These are phyloP conservation scores for Boletellus sp. DNA, from an alignment of 768 basidiomycete species.

Conservation along the genomic window DNA sequence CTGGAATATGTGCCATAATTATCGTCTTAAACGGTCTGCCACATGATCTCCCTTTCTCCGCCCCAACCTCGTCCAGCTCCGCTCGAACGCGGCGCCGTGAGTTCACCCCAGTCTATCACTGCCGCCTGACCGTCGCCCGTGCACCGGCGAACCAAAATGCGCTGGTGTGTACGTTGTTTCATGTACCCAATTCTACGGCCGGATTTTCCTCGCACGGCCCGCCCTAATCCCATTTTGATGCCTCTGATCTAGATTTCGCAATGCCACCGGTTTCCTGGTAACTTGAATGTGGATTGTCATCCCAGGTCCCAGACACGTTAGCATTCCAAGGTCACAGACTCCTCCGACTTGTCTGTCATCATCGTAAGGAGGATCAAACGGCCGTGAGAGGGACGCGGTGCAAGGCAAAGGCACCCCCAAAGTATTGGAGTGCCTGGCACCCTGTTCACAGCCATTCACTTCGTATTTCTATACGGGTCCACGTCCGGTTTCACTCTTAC, in stretches of 20 bases:
- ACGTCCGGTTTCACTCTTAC: background rate
- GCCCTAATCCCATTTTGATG: background rate
- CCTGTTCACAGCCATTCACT: background rate
- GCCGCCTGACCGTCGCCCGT: background rate
- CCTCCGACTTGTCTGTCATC: background rate
- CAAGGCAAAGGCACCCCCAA: background rate
- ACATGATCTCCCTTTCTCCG: slow-evolving; percentile 32
- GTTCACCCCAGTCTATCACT: background rate
- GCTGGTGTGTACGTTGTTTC: background rate
- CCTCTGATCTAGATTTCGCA: background rate
- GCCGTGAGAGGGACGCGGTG: background rate
- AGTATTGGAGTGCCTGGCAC: background rate
- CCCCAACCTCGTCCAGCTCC: slow-evolving; percentile 33
- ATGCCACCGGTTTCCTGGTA: background rate
- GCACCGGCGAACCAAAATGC: background rate
- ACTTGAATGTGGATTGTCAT: too few species aligned
- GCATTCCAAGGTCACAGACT: background rate
- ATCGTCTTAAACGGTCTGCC: slow-evolving; percentile 15
- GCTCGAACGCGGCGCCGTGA: slow-evolving; percentile 29
- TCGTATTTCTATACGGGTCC: background rate
- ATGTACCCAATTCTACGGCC: background rate
- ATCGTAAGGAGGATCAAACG: background rate
- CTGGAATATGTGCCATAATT: slow-evolving; percentile 25
- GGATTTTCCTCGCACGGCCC: slow-evolving; percentile 5
- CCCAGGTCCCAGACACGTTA: too few species aligned